These are phyloP conservation scores for Telfairia occidentalis DNA, from an alignment of 331 rosid species.

Conservation along the genomic window DNA sequence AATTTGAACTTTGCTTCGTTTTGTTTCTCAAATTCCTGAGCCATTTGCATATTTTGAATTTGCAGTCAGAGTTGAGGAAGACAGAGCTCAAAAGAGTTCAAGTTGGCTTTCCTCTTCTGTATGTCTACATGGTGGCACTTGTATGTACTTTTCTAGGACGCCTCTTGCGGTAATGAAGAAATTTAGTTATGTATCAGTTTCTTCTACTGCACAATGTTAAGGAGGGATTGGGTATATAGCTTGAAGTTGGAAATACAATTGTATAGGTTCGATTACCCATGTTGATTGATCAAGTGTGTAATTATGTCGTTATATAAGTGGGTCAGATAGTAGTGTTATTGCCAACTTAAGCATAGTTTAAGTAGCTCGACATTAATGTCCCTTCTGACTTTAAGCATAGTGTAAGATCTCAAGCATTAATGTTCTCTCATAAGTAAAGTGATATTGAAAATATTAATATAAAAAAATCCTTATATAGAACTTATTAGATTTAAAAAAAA, in stretches of 20 bases:
- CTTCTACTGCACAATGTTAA: background rate
- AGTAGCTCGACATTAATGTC: background rate
- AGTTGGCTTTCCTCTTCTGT: conserved; percentile 66
- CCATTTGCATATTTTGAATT: background rate
- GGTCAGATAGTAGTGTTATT: background rate
- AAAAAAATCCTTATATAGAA: too few relatives aligned
- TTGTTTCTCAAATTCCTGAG: background rate
- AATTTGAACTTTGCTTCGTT: background rate
- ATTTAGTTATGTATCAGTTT: background rate
- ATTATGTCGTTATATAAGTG: background rate
- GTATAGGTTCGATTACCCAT: background rate
- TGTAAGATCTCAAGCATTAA: background rate
- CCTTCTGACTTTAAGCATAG: background rate
- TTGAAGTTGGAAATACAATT: background rate
- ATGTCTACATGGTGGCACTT: conserved; percentile 67
- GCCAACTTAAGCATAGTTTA: background rate
- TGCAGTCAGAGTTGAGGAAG: conserved; percentile 50
- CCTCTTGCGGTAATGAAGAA: conserved; percentile 32
- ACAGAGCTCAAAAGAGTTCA: conserved; percentile 40
- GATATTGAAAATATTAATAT: too few relatives aligned
- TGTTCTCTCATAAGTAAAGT: background rate
- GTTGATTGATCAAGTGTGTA: background rate
- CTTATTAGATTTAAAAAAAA: too few relatives aligned
- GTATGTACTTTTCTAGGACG: conserved; percentile 50
- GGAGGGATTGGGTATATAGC: background rate